Evolutionary conservation across 345 rosid genomes (phyloP), one percentile per base, ranked within the genome.

Genomic region (Odontarrhena argentea): DNA sequence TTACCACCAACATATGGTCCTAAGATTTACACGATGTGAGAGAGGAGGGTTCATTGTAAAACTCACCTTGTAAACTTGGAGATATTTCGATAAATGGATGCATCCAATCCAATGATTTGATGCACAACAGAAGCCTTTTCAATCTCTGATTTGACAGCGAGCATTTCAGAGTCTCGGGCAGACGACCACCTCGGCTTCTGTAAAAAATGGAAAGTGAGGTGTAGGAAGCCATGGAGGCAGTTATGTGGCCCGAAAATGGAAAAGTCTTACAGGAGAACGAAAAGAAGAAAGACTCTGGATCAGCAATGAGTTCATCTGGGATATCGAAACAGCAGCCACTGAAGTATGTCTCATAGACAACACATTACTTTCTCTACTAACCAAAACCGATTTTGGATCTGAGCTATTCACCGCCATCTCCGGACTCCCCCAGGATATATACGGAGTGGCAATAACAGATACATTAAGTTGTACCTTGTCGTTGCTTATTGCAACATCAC

Each of bases 1-100:
- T 9, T 6, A 56, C 32, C 22, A 34, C 60, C 24, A 13, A 14
- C 11, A 1, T 42, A 45, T 44, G 22, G 57, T 36, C 47, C 18
- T 24, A 35, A 64, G 2, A 51, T 35, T 38, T 51, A 38, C 41
- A 37, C 32, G 3, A 1, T 28, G 32, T 28, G 32, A 28, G 48
- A 30, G 53, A 52, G 59, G 26, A 50, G 36, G 7, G 36, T 32
- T 32, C 28, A 42, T 58, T 41, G 49, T 58, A 58, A 2, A 36
- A 10, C n/a, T 4, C 1, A 83, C 98, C 87, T 85, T 76, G 51
- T 68, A 79, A 92, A 89, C 77, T 13, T 79, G 58, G 98, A 89
- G 67, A 85, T 18, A 73, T 92, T 87, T 69, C 79, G 81, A 77
- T 86, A 89, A 55, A 83, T 63, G 32, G 79, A 81, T 32, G 86